A percentile compares a stretch with the other conserved stretches of the same genome.
These are phyloP conservation scores for Fibroporia radiculosa DNA, from an alignment of 768 basidiomycete genomes.

Conservation along the genomic window DNA sequence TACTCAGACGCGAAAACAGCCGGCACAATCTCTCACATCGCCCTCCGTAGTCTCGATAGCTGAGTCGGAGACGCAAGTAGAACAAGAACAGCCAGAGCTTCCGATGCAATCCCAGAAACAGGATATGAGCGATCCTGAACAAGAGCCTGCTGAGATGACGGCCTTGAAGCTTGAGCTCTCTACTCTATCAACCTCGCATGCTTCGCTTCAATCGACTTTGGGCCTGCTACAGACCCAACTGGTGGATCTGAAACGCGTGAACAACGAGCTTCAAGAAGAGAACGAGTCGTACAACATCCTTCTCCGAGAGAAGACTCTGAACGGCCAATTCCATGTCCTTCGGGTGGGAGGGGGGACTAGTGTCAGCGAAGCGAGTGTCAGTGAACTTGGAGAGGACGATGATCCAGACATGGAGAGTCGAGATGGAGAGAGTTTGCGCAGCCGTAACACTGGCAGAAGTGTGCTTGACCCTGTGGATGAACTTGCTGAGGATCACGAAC, in stretches of 20 bases:
- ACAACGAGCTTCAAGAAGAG: conserved; percentile 85
- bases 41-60: conserved; percentile 20
- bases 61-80: conserved; percentile 27
- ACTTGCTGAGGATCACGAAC: conserved; percentile 44
- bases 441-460: conserved; percentile 49
- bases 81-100: conserved; percentile 32
- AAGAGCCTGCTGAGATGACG: conserved; percentile 84
- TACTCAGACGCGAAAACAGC: conserved; percentile 53
- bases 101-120: conserved; percentile 27
- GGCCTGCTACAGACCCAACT: conserved; percentile 81
- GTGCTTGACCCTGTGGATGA: conserved; percentile 42
- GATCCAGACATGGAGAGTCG: conserved; percentile 15
- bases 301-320: conserved; percentile 83
- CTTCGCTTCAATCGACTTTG: conserved; percentile 76
- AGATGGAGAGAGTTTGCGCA: conserved; percentile 38
- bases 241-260: conserved; percentile 80
- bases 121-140: conserved; percentile 54
- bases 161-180: conserved; percentile 77
- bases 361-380: conserved; percentile 31
- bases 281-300: conserved; percentile 97
- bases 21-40: conserved; percentile 29
- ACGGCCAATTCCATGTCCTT: conserved; percentile 76
- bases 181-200: conserved; percentile 78
- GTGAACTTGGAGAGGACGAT: conserved; percentile 21
- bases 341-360: conserved; percentile 26